phyloP scores from a whole-genome alignment of 192 early-diverging fungal species.

The Entomortierella lignicola region DNA sequence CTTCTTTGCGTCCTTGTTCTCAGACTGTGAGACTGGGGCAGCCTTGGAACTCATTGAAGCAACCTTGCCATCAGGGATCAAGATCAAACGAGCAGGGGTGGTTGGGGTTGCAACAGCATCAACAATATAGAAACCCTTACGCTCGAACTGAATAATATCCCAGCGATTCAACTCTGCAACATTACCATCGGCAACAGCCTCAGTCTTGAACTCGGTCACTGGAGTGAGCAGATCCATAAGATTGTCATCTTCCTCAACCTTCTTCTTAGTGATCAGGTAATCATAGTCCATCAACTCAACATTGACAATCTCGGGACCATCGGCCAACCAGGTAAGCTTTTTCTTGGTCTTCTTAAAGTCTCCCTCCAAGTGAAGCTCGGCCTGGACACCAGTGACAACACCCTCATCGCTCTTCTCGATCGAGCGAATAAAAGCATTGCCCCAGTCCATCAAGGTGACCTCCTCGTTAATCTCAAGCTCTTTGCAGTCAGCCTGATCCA shows the following conservation, averaged over 20 bases:
- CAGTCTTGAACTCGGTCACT: conserved; percentile 81
- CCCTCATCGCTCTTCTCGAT: conserved; percentile 71
- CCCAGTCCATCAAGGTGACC: conserved; percentile 99
- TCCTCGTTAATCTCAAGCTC: conserved; percentile 88
- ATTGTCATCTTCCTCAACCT: conserved; percentile 93
- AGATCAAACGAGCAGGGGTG: conserved; percentile 75
- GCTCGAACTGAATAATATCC: conserved; percentile 97
- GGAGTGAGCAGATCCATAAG: conserved; percentile 87
- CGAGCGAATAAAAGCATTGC: conserved; percentile 90
- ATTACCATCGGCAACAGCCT: conserved; percentile 77
- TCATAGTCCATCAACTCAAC: conserved; percentile 91
- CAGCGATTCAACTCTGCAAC: conserved; percentile 67
- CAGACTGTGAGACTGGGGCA: conserved; percentile 31
- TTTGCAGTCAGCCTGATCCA: conserved; percentile 91
- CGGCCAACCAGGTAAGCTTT: conserved; percentile 96
- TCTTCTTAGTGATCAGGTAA: conserved; percentile 98
- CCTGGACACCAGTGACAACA: conserved; percentile 68
- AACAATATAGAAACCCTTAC: conserved; percentile 94
- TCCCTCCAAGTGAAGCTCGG: conserved; percentile 88
- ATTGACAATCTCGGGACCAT: conserved; percentile 70
- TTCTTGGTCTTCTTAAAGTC: conserved; percentile 99
- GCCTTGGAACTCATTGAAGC: conserved; percentile 76
- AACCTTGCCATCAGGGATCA: conserved; percentile 94
- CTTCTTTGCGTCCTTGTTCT: conserved; percentile 36
- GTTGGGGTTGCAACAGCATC: conserved; percentile 69